phyloP scores from a whole-genome alignment of 768 basidiomycete genomes.

The Lanmaoa pseudosensibilis region DNA sequence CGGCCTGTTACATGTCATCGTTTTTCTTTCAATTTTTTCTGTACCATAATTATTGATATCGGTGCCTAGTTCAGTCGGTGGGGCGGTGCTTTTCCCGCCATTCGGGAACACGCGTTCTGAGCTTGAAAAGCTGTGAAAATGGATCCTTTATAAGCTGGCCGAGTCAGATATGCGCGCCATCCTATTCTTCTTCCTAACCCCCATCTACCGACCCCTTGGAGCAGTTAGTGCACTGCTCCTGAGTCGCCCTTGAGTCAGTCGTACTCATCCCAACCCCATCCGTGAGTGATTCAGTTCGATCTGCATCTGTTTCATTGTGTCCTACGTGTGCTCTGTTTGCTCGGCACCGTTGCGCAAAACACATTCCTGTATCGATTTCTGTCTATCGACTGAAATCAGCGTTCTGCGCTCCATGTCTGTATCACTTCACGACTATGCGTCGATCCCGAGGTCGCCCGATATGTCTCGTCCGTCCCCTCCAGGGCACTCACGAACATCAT shows the following conservation, averaged over 20 bases:
- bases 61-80: slow-evolving; percentile 8
- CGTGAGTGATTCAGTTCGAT: slow-evolving; percentile 33
- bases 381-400: slow-evolving; percentile 30
- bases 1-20: neutral
- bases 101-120: slow-evolving; percentile 33
- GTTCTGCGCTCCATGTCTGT: slow-evolving; percentile 20
- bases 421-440: slow-evolving; percentile 11
- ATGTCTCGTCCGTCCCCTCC: slow-evolving; percentile 33
- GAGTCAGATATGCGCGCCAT: slow-evolving; percentile 24
- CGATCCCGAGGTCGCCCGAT: slow-evolving; percentile 32
- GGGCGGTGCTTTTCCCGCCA: slow-evolving; percentile 25
- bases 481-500: slow-evolving; percentile 33
- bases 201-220: slow-evolving; percentile 20
- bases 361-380: slow-evolving; percentile 25
- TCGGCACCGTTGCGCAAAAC: slow-evolving; percentile 22
- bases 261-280: slow-evolving; percentile 13
- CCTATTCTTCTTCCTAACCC: slow-evolving; percentile 13
- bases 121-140: slow-evolving; percentile 38
- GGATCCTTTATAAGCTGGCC: slow-evolving; percentile 29
- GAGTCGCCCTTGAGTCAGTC: slow-evolving; percentile 18
- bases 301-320: slow-evolving; percentile 28
- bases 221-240: slow-evolving; percentile 24
- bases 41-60: neutral
- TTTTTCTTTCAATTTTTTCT: neutral
- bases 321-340: slow-evolving; percentile 30